Evolutionary conservation across 352 stramenopile species (phyloP).

Genomic region (Thraustochytrium sp.): DNA sequence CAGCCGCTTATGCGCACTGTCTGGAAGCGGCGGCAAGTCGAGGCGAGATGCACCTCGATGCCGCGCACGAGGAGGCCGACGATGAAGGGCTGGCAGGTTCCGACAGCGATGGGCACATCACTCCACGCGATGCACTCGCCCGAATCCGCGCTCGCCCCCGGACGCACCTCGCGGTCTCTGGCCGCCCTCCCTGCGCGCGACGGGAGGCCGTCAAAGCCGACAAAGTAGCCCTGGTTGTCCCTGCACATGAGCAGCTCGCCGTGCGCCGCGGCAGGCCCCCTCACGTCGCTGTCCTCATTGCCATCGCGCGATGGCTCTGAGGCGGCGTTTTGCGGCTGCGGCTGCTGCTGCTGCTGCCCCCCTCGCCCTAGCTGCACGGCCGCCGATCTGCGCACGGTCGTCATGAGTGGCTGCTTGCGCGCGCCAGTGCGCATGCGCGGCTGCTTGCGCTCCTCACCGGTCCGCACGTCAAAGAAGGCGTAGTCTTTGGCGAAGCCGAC

Average conservation of each 20-base stretch:
- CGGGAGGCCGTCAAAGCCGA: constrained; percentile 13
- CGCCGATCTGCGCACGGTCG: neutral
- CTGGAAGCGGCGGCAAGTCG: neutral
- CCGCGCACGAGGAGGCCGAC: neutral
- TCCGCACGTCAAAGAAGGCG: constrained; percentile 10
- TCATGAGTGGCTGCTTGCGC: constrained; percentile 31
- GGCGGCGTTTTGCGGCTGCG: neutral
- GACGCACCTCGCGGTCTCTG: neutral
- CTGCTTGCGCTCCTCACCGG: neutral
- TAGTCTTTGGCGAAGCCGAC: constrained; percentile 32
- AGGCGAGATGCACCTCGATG: constrained; percentile 19
- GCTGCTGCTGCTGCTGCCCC: neutral
- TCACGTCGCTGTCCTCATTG: neutral
- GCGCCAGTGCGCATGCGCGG: constrained; percentile 6
- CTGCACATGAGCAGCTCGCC: constrained; percentile 17
- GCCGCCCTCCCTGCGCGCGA: neutral
- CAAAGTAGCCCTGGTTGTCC: constrained; percentile 32
- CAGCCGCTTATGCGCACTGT: neutral
- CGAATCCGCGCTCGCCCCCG: neutral
- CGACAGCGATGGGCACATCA: neutral
- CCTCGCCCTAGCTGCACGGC: neutral
- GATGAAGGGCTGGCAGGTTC: constrained; percentile 13
- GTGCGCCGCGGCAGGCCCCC: neutral
- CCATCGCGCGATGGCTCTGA: neutral
- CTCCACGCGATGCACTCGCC: constrained; percentile 2